These are phyloP conservation scores for Lycium barbarum DNA, from an alignment of 257 asterid genomes.

Conservation along the genomic window DNA sequence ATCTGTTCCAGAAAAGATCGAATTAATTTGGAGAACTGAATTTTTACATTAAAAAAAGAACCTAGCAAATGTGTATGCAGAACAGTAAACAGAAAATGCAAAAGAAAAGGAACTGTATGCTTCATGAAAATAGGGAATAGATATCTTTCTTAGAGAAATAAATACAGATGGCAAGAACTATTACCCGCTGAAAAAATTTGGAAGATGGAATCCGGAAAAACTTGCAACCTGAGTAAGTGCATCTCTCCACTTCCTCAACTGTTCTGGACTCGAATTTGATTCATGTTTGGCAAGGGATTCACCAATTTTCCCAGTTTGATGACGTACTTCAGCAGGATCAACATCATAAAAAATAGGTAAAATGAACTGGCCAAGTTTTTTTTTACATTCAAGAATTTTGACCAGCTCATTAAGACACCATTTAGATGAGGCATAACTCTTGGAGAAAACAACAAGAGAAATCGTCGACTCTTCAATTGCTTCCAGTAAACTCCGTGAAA, in stretches of 20 bases:
- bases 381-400: not conserved
- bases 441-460: conserved; percentile 2
- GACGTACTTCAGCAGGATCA: conserved; percentile 3
- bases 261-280: not conserved
- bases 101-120: not conserved
- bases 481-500: not conserved
- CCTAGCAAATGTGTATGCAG: not conserved
- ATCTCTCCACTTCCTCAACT: not conserved
- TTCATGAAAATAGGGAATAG: not conserved
- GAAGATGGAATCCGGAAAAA: not conserved
- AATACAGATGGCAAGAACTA: not conserved
- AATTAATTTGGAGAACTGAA: not conserved
- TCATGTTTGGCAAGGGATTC: not conserved
- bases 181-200: not conserved
- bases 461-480: not conserved
- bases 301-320: not conserved
- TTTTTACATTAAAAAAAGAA: not conserved
- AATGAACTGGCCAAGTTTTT: not conserved
- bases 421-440: not conserved
- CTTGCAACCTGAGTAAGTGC: not conserved
- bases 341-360: not conserved
- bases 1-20: not conserved
- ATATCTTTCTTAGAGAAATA: too few relatives aligned
- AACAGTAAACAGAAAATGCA: not conserved
- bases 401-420: conserved; percentile 1